Conservation (phyloP, 2,329 filamentous ascomycete genomes). For the Pseudocercospora cruenta region DNA sequence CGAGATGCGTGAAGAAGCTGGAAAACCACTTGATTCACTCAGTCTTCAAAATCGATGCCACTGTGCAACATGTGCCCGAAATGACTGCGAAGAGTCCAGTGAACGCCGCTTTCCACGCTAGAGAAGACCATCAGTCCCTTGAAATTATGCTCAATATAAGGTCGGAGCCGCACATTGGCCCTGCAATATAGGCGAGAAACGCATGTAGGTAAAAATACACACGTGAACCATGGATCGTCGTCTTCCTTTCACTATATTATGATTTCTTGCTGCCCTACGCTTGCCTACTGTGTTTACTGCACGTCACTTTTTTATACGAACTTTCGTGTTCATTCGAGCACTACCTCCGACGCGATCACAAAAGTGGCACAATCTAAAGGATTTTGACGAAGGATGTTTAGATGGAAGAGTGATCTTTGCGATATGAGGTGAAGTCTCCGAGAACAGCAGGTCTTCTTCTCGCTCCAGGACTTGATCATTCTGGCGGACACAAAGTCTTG, state of each 20-base stretch:
- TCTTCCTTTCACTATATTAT: not conserved
- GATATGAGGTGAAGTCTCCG: not conserved
- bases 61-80: not conserved
- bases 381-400: not conserved
- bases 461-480: not conserved
- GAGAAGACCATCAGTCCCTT: not conserved
- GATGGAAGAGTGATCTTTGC: not conserved
- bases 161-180: not conserved
- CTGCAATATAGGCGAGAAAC: not conserved
- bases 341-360: not conserved
- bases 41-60: no score
- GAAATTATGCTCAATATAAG: slow-evolving; percentile 6
- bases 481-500: no score
- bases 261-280: not conserved
- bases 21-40: not conserved
- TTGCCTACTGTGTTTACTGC: not conserved
- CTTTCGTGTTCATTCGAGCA: not conserved
- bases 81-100: not conserved
- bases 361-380: not conserved
- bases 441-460: not conserved
- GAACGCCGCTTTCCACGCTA: slow-evolving; percentile 6
- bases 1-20: not conserved
- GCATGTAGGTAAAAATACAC: not conserved
- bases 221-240: not conserved
- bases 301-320: not conserved